A percentile compares a stretch with the other conserved stretches of the same genome.
Evolutionary conservation across 2,329 filamentous ascomycete genomes (phyloP).

Genomic region (Xylaria sp.): DNA sequence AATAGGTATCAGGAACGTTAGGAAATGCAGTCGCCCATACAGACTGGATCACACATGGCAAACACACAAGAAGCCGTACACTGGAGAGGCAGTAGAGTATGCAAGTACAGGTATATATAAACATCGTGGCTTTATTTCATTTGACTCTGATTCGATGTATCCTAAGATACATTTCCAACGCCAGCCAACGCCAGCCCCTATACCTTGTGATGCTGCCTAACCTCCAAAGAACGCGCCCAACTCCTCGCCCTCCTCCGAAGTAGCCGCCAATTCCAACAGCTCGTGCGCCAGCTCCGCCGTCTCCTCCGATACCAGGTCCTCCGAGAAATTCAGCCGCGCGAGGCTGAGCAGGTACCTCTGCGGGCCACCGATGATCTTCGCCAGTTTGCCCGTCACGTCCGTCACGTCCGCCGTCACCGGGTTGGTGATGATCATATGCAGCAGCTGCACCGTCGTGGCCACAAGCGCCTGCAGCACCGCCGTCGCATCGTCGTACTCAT

Average conservation of each 20-base stretch:
- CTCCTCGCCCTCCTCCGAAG: constrained; percentile 66
- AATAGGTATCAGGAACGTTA: too few species aligned
- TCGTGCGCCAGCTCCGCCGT: constrained; percentile 81
- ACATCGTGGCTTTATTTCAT: too few species aligned
- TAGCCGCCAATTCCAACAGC: constrained; percentile 78
- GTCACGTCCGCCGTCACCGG: constrained; percentile 47
- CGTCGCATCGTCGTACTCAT: constrained; percentile 16
- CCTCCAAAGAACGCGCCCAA: constrained; percentile 43
- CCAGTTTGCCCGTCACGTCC: constrained; percentile 73
- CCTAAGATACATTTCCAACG: constrained; percentile 8
- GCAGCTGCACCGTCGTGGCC: constrained; percentile 50
- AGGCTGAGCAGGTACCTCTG: constrained; percentile 84
- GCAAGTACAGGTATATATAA: too few species aligned
- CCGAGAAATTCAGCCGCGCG: constrained; percentile 81
- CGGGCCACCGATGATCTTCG: constrained; percentile 68
- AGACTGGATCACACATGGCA: too few species aligned
- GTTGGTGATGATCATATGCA: constrained; percentile 57
- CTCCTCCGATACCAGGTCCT: constrained; percentile 77
- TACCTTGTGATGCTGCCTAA: constrained; percentile 14
- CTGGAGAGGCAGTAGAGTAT: too few species aligned
- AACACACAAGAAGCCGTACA: too few species aligned
- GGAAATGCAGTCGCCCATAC: too few species aligned
- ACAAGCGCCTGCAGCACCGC: constrained; percentile 50
- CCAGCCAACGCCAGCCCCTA: too few species aligned
- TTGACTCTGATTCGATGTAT: too few species aligned